A percentile compares a stretch with the other conserved stretches of the same genome.
Conservation (phyloP, 768 basidiomycete species). For the Lactifluus rugatus region DNA sequence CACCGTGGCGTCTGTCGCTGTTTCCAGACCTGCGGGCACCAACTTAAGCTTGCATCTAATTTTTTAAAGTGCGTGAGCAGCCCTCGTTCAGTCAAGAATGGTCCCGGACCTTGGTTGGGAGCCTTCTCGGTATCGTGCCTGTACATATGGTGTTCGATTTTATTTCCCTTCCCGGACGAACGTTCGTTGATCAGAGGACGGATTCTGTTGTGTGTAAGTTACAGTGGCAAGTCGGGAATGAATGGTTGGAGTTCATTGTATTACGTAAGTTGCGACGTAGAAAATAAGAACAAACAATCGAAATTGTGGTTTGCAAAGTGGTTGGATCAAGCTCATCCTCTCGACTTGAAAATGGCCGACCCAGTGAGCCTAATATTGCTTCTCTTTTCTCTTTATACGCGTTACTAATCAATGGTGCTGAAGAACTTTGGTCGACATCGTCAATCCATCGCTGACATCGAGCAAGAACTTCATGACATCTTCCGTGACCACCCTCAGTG, state of each 20-base stretch:
- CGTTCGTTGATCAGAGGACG: not conserved
- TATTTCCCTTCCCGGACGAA: not conserved
- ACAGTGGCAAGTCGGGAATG: no score
- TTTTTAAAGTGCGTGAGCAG: not conserved
- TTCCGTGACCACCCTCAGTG: constrained; percentile 57
- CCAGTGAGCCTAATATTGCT: not conserved
- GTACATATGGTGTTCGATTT: not conserved
- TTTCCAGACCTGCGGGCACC: not conserved
- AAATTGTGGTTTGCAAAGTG: not conserved
- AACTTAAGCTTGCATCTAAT: not conserved
- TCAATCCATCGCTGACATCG: constrained; percentile 62
- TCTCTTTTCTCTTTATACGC: not conserved
- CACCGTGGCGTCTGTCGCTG: not conserved
- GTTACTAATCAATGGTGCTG: not conserved
- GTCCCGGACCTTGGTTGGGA: not conserved
- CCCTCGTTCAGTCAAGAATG: not conserved
- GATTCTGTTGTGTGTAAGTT: no score
- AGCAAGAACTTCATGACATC: constrained; percentile 55
- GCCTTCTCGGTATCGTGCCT: not conserved
- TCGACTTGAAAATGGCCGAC: constrained; percentile 11
- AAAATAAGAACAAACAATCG: constrained; percentile 3
- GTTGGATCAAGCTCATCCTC: not conserved
- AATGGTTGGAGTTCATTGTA: not conserved
- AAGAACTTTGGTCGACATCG: constrained; percentile 46
- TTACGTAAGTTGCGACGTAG: not conserved